Evolutionary conservation across 1,139 yeast genomes (phyloP), one percentile per base, ranked within the genome.

Genomic region (Zygoascus meyerae): DNA sequence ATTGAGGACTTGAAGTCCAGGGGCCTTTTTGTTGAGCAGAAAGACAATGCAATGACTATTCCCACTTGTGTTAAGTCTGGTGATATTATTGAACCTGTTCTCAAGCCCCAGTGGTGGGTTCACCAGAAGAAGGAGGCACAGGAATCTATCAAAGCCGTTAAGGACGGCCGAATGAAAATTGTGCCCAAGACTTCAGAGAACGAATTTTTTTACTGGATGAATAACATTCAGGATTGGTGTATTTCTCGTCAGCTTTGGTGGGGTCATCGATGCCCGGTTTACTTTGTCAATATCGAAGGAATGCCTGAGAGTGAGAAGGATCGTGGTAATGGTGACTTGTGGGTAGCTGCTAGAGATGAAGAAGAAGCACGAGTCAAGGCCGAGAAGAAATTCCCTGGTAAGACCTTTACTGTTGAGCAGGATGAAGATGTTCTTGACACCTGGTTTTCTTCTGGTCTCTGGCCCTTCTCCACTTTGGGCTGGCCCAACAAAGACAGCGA

Each of bases 91-190:
- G 98, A 92, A 73, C 98, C 98, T 48, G 73, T 87, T 62, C 76
- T 92, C 71, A 92, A 92, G 72, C 98, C 98, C 52, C 98, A 92
- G 74, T 92, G 98, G 98, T 92, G 97, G 97, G 97, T 92, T 56
- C 74, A 85, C 52, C 97, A 90, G 72, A 75, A 77, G 63, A 86
- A 82, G 50, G 87, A 87, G 86, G 98, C 98, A 47, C 73, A 76
- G 59, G 89, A 77, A 54, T 97, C 97, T 52, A 82, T 90, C 57
- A 75, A 79, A 50, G 97, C 90, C 48, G 97, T 92, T 53, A 80
- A 78, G 68, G 74, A 75, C 40, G 97, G 97, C 55, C 80, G 81
- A 51, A 79, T 92, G 60, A 78, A 79, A 49, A 87, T 92, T 61
- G 72, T 80, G 49, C 98, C 98, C 58, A 84, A 86, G 69, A 74